These are phyloP conservation scores for Atalantia buxifolia DNA, from an alignment of 345 rosid genomes.

Conservation along the genomic window DNA sequence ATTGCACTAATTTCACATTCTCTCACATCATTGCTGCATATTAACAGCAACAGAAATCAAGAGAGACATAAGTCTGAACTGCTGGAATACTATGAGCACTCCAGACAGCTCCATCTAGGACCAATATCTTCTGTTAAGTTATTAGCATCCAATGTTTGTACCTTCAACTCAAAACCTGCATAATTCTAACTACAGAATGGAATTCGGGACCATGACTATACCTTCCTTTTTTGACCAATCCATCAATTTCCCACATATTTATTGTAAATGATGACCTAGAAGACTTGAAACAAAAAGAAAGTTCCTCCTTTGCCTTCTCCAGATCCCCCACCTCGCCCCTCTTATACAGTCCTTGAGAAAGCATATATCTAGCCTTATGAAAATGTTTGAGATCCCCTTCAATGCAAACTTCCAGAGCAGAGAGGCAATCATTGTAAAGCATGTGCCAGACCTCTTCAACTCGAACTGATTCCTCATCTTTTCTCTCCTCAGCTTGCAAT, in stretches of 20 bases:
- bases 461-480: conserved; percentile 40
- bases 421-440: conserved; percentile 87
- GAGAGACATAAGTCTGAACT: not conserved
- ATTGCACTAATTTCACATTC: not conserved
- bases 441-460: conserved; percentile 72
- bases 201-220: conserved; percentile 19
- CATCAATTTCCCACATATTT: conserved; percentile 99
- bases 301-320: conserved; percentile 92
- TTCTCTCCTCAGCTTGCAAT: conserved; percentile 35
- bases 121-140: not conserved
- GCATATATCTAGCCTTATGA: conserved; percentile 96
- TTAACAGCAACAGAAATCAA: not conserved
- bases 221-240: conserved; percentile 97
- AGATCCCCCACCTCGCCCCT: conserved; percentile 70
- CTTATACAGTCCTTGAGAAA: conserved; percentile 80
- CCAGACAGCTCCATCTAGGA: not conserved
- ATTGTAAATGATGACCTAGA: conserved; percentile 90
- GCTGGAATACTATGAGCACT: not conserved
- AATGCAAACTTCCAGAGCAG: conserved; percentile 79
- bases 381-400: conserved; percentile 98
- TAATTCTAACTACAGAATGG: not conserved
- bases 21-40: not conserved
- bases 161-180: not conserved
- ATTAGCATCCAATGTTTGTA: not conserved
- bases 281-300: conserved; percentile 91